Evolutionary conservation across 805 yeast genomes (phyloP).

Genomic region (Yamadazyma olivae): DNA sequence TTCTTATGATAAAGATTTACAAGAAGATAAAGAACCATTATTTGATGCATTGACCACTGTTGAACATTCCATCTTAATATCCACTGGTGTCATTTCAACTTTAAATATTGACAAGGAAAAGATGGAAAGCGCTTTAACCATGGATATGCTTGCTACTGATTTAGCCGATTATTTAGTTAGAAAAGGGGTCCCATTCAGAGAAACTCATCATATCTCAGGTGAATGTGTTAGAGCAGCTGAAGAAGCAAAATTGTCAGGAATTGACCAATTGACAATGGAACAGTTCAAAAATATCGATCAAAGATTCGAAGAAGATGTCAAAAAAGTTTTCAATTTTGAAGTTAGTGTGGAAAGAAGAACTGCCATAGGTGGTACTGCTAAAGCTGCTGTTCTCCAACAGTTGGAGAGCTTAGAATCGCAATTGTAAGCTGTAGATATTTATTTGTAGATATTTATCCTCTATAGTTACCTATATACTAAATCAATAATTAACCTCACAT

Average conservation of each 20-base stretch:
- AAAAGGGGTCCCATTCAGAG: slow-evolving; percentile 98
- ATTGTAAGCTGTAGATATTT: too few relatives aligned
- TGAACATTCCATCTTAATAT: slow-evolving; percentile 89
- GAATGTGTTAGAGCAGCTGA: slow-evolving; percentile 94
- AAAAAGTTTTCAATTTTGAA: slow-evolving; percentile 86
- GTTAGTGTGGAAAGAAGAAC: slow-evolving; percentile 93
- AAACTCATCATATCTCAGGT: slow-evolving; percentile 98
- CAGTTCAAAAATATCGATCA: slow-evolving; percentile 79
- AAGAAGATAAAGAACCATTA: slow-evolving; percentile 98
- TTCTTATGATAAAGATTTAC: slow-evolving; percentile 96
- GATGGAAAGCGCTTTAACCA: slow-evolving; percentile 87
- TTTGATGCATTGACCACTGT: slow-evolving; percentile 89
- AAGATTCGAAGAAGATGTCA: slow-evolving; percentile 79
- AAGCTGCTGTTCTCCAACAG: slow-evolving; percentile 80
- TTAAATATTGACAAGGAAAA: slow-evolving; percentile 64
- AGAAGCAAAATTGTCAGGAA: slow-evolving; percentile 70
- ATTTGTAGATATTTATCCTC: too few relatives aligned
- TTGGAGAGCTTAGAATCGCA: slow-evolving; percentile 35
- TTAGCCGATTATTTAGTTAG: slow-evolving; percentile 96
- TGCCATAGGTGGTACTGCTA: slow-evolving; percentile 97
- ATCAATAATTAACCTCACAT: too few relatives aligned
- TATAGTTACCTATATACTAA: too few relatives aligned
- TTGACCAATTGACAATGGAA: slow-evolving; percentile 74
- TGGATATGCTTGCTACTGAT: slow-evolving; percentile 99
- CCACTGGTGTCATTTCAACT: slow-evolving; percentile 95